phyloP scores from a whole-genome alignment of 352 stramenopile genomes.

The Aphanomyces invadans region DNA sequence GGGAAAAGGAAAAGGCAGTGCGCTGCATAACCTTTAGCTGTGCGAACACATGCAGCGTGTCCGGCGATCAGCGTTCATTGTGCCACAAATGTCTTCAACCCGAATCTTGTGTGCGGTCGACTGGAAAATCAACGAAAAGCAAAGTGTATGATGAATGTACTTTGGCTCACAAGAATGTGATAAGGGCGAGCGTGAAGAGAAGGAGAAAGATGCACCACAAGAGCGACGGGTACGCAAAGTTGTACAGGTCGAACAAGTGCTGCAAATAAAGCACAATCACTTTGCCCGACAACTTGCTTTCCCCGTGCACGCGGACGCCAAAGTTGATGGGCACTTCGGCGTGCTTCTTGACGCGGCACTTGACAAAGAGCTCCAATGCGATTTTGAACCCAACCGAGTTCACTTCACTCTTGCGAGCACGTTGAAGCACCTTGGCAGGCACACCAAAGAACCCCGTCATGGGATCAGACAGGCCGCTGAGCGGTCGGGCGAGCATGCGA shows the following conservation, averaged over 20 bases:
- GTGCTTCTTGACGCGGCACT: conserved; percentile 28
- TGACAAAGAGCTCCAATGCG: conserved; percentile 35
- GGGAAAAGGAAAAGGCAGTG: too few relatives aligned
- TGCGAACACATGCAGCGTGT: too few relatives aligned
- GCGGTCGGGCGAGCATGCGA: conserved; percentile 31
- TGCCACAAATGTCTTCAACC: too few relatives aligned
- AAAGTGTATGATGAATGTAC: too few relatives aligned
- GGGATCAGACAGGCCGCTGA: conserved; percentile 31
- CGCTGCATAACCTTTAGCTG: too few relatives aligned
- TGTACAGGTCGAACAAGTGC: conserved; percentile 31
- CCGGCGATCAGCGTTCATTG: too few relatives aligned
- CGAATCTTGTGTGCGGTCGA: too few relatives aligned
- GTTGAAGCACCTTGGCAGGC: conserved; percentile 25
- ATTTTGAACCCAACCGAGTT: conserved; percentile 38
- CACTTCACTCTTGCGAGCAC: conserved; percentile 17
- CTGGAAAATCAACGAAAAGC: too few relatives aligned
- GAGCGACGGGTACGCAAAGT: conserved; percentile 25
- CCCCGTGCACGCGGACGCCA: conserved; percentile 31
- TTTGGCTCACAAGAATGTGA: conserved; percentile 7
- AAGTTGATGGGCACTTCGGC: conserved; percentile 37
- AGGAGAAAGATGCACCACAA: conserved; percentile 21
- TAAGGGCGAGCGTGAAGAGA: conserved; percentile 15
- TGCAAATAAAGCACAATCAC: conserved; percentile 35
- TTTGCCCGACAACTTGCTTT: conserved; percentile 36
- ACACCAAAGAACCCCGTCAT: conserved; percentile 39